These are phyloP conservation scores for Picochlorum sp. DNA, from an alignment of 139 green algal species.

Conservation along the genomic window DNA sequence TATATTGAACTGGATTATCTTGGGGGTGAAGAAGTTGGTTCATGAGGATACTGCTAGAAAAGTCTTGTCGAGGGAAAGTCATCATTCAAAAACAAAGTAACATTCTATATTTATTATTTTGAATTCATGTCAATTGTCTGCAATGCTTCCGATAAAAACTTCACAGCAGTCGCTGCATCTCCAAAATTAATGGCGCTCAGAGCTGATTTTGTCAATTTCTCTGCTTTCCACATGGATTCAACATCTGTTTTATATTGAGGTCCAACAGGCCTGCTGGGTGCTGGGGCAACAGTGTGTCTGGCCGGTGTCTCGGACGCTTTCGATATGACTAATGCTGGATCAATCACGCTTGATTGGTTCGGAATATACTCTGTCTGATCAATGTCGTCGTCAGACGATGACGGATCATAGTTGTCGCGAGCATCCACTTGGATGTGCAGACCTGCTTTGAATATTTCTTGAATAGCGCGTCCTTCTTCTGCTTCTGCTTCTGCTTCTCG, in stretches of 20 bases:
- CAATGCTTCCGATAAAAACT: slow-evolving; percentile 55
- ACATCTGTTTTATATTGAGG: not conserved
- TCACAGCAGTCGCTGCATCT: slow-evolving; percentile 55
- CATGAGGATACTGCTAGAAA: slow-evolving; percentile 30
- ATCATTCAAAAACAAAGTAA: not conserved
- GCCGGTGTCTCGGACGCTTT: no score
- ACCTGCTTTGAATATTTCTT: no score
- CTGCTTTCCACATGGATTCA: slow-evolving; percentile 40
- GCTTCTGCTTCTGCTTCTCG: no score
- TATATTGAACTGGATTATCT: slow-evolving; percentile 33
- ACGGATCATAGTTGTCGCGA: no score
- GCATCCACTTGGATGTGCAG: no score
- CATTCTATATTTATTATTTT: slow-evolving; percentile 10
- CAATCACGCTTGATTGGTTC: no score
- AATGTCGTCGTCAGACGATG: no score
- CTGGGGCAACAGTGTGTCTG: no score
- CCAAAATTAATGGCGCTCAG: slow-evolving; percentile 65
- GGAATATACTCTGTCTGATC: no score
- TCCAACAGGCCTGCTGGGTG: no score
- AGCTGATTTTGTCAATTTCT: slow-evolving; percentile 62
- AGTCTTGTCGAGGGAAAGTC: slow-evolving; percentile 2
- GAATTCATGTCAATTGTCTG: slow-evolving; percentile 33
- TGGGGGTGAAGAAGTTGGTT: slow-evolving; percentile 20
- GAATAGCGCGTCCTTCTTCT: no score
- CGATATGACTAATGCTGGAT: no score